Base-by-base conservation (phyloP, 495 filamentous ascomycete species). In the Penicillium desertorum region DNA sequence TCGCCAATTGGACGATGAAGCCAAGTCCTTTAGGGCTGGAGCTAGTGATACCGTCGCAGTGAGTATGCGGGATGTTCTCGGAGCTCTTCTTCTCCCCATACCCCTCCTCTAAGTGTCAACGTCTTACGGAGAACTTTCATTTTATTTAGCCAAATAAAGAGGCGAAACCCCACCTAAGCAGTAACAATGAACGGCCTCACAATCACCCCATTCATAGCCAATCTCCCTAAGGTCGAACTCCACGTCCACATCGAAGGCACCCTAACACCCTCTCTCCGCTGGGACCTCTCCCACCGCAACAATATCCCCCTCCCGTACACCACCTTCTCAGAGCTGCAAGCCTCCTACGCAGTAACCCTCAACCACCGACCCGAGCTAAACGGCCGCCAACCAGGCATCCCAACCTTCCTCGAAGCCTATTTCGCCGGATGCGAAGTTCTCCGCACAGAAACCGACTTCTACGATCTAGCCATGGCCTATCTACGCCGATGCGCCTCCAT, bases 241-340 rank as follows among this genome's bases (percentile, higher is more conserved):
- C 75, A 78, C 51, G 53, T 77, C 27, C 76, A 78, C 56, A 76
- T 77, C 47, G 76, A 78, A 66, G 76, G 76, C 42, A 75, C 72
- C 10, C 64, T 78, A 11, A 72, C 63, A 4, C 75, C 76, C 16
- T 46, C 66, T 34, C 62, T 76, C 2, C 64, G 67, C 34, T 75
- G 73, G 70, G 60, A 69, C 19, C 64, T 78, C 8, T 66, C 75
- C 7, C 62, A 68, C 10, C 67, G 72, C n/a, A 77, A 78, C 59
- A 61, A 62, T 12, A 65, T 76, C 25, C 29, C 56, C 12, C 58
- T 76, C 9, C 67, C 64, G 7, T 68, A 73, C 20, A 14, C 54
- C 14, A 75, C 67, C n/a, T 70, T 68, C 23, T 52, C 65, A 12
- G 64, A 69, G 6, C 63, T 72, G 0, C 39, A 69, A 29, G 65